Base-by-base conservation (phyloP, 441 rosid species). In the Hura crepitans region DNA sequence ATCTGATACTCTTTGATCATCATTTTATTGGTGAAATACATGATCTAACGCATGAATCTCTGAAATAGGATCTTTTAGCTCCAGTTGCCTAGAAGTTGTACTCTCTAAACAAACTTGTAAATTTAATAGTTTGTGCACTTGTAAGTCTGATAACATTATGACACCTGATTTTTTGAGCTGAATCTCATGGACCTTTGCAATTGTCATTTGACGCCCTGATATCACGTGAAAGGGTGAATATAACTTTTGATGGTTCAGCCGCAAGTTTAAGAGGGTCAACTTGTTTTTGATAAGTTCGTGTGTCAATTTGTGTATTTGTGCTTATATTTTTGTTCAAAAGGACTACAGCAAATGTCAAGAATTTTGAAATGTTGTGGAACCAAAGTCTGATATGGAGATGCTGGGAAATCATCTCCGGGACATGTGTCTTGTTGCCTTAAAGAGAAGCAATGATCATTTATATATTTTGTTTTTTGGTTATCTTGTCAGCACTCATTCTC, bases 401-500 rank as follows among this genome's bases (percentile, higher is more conserved):
- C 50, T 23, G 56, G 8, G 67, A 67, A 66, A 42, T 43, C 15
- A 13, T 63, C 60, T 5, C 20, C 30, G 68, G 72, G 45, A 42
- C 46, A 15, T 15, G 9, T 17, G 28, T 14, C 23, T 55, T 60
- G 28, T 63, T 43, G 35, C 47, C 69, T 45, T 20, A 43, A 42
- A 67, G 33, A 65, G 62, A 70, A 56, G 35, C 68, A 46, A 69
- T 22, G 42, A 73, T 70, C 47, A 55, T 76, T 77, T 70, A 51
- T 75, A 68, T 62, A 56, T 23, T 66, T 35, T 46, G n/a, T n/a
- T 69, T 72, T 72, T 43, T 50, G 66, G 75, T 67, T 61, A 76
- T 82, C 51, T 81, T 80, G 80, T 76, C 75, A 75, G 84, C 82
- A 75, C 76, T 77, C 65, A 72, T 68, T 78, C 71, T 82, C 73